These are phyloP conservation scores for Recurvomyces mirabilis DNA, from an alignment of 495 filamentous ascomycete genomes.

Conservation along the genomic window DNA sequence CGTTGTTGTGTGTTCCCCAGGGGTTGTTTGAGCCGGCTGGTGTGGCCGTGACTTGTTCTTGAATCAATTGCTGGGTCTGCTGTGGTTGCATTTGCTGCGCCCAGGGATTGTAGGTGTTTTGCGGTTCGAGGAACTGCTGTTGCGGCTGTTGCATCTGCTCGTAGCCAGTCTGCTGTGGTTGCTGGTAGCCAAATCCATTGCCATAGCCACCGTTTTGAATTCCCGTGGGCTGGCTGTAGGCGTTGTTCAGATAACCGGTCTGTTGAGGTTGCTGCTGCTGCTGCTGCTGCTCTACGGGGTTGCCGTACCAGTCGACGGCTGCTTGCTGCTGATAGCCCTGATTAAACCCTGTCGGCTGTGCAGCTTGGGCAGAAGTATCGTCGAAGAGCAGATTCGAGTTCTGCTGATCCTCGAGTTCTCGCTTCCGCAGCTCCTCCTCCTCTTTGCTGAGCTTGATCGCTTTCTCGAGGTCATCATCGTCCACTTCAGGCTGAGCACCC, in stretches of 20 bases:
- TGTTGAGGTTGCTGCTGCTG: conserved; percentile 60
- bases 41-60: conserved; percentile 48
- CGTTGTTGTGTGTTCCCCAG: conserved; percentile 45
- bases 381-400: conserved; percentile 71
- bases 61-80: conserved; percentile 31
- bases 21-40: conserved; percentile 87
- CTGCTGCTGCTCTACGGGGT: conserved; percentile 67
- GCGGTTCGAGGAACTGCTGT: conserved; percentile 49
- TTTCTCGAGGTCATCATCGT: conserved; percentile 84
- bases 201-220: conserved; percentile 45
- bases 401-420: conserved; percentile 84
- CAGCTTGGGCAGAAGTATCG: conserved; percentile 54
- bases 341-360: conserved; percentile 80
- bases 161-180: conserved; percentile 47
- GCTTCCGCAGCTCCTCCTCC: conserved; percentile 77
- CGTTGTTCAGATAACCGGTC: conserved; percentile 75
- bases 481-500: conserved; percentile 39
- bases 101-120: conserved; percentile 76
- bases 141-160: conserved; percentile 34
- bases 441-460: conserved; percentile 94
- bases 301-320: conserved; percentile 93
- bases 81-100: conserved; percentile 40
- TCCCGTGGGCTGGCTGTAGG: conserved; percentile 57
- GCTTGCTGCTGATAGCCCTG: conserved; percentile 94
- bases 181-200: conserved; percentile 38